Base-by-base conservation (phyloP, 2,329 filamentous ascomycete species). In the Dothidotthia symphoricarpi region DNA sequence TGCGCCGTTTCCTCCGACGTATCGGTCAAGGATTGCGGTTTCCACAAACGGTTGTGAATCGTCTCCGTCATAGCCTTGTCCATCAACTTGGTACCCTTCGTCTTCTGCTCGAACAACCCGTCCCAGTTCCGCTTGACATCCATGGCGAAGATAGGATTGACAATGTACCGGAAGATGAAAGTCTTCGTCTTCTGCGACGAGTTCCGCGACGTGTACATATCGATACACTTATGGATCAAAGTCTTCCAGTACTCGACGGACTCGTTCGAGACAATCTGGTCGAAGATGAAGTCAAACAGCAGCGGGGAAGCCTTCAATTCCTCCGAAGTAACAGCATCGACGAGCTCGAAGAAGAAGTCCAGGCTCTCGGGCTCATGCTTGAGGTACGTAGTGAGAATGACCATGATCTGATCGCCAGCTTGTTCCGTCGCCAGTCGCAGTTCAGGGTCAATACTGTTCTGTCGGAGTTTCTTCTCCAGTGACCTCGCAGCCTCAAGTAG, bases 81-180 rank as follows among this genome's bases (percentile, higher is more conserved):
- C 69, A 97, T 86, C 14, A 98, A 73, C 40, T 82, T 84, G 11
- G 82, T 85, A 3, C 76, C 77, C 49, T 75, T 75, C 26, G 76
- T 74, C 72, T 60, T 43, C 16, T 53, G 50, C 72, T 75, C 65
- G 41, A 75, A 74, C 16, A 75, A 48, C 13, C 41, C 57, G 28
- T 81, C 76, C 76, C 88, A 93, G 41, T 86, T 84, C 16, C 85
- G 82, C 80, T 93, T 91, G 26, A 95, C 84, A 67, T 98, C 93
- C 86, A 91, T 95, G 3, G 91, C 90, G 38, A 99, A 80, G 26
- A 97, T 95, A 0, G 93, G 94, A 57, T 97, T 98, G 49, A 96
- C 87, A 22, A 98, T 78, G 63, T 95, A 83, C 62, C 88, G 88
- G 61, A 98, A 82, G 24, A 94, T 74, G 64, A 95, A 99, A 35